Conservation (phyloP, 2,329 filamentous ascomycete genomes). For the Lanzia echinophila region DNA sequence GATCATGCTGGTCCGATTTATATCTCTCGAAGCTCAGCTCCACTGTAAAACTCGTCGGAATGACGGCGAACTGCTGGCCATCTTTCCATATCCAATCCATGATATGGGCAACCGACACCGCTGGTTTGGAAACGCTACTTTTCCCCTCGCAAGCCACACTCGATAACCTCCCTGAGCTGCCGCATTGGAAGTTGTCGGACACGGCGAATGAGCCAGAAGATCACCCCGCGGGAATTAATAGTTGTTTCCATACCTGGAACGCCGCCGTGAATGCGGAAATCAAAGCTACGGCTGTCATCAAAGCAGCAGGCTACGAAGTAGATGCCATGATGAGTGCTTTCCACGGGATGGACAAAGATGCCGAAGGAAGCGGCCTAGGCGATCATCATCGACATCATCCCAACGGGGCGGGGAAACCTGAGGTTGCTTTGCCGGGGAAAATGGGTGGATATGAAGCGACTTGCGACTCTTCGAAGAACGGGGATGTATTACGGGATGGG, state of each 20-base stretch:
- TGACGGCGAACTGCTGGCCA: slow-evolving; percentile 25
- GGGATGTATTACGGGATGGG: slow-evolving; percentile 20
- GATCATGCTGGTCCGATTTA: slow-evolving; percentile 26
- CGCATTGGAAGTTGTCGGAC: neutral
- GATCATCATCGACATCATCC: neutral
- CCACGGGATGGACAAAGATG: slow-evolving; percentile 13
- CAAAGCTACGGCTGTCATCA: slow-evolving; percentile 17
- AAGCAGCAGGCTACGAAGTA: slow-evolving; percentile 22
- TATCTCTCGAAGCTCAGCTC: slow-evolving; percentile 17
- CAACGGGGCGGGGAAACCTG: neutral
- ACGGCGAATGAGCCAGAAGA: neutral
- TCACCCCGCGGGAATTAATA: slow-evolving; percentile 21
- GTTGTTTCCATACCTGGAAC: slow-evolving; percentile 20
- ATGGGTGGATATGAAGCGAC: neutral
- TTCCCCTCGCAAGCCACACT: slow-evolving; percentile 16
- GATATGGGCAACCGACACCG: slow-evolving; percentile 27
- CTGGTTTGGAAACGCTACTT: slow-evolving; percentile 22
- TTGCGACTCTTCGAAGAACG: slow-evolving; percentile 9
- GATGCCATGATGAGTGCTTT: slow-evolving; percentile 24
- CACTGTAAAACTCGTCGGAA: slow-evolving; percentile 28
- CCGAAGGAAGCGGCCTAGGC: neutral
- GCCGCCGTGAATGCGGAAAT: slow-evolving; percentile 23
- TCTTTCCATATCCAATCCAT: slow-evolving; percentile 27
- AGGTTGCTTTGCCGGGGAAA: neutral
- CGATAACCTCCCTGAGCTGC: slow-evolving; percentile 4